These are phyloP conservation scores for Emmonsiellopsis sp. DNA, from an alignment of 2,329 filamentous ascomycete genomes.

Conservation along the genomic window DNA sequence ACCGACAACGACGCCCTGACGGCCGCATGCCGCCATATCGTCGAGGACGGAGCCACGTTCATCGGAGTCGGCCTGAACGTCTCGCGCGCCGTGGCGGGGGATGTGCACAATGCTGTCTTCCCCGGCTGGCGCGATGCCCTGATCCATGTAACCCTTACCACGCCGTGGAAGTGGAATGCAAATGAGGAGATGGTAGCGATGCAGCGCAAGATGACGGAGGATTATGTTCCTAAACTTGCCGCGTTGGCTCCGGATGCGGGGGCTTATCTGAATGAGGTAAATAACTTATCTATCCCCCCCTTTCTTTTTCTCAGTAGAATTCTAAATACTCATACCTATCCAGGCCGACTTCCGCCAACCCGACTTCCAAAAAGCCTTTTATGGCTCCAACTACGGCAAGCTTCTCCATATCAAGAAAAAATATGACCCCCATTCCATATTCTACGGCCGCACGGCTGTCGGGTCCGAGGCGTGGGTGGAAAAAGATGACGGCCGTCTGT, in stretches of 20 bases:
- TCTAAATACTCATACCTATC: neutral
- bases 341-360: conserved; percentile 30
- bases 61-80: conserved; percentile 32
- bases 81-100: conserved; percentile 20
- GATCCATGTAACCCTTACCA: neutral
- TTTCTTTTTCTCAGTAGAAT: neutral
- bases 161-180: neutral
- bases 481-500: too few relatives aligned
- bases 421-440: conserved; percentile 35
- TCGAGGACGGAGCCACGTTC: conserved; percentile 25
- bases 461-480: conserved; percentile 35
- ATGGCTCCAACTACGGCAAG: conserved; percentile 29
- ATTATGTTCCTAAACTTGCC: conserved; percentile 29
- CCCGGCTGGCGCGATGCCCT: neutral
- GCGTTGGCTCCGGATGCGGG: conserved; percentile 27
- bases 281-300: neutral
- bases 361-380: conserved; percentile 33
- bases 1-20: conserved; percentile 22
- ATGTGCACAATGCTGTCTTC: neutral
- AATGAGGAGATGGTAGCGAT: neutral
- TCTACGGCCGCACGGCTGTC: conserved; percentile 41
- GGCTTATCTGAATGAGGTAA: conserved; percentile 35
- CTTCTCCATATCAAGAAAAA: conserved; percentile 30
- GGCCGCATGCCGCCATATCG: conserved; percentile 25
- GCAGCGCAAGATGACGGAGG: conserved; percentile 19